Evolutionary conservation across 352 stramenopile species (phyloP).

Genomic region (Salisapilia sapeloensis): DNA sequence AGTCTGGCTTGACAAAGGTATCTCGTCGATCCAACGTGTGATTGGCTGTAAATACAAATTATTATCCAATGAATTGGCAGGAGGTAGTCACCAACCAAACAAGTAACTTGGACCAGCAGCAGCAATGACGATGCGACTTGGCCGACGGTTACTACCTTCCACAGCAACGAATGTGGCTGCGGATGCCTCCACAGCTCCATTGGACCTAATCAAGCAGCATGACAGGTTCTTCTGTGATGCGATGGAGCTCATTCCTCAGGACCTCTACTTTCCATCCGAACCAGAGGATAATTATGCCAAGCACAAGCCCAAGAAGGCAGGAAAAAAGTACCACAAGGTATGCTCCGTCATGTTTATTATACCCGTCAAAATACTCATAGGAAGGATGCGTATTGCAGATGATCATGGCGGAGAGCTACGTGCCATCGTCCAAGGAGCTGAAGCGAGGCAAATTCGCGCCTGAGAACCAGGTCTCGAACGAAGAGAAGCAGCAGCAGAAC

Average conservation of each 20-base stretch:
- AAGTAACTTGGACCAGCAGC: no score
- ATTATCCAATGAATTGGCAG: no score
- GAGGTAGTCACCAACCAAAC: no score
- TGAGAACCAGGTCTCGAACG: constrained; percentile 40
- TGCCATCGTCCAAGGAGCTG: constrained; percentile 38
- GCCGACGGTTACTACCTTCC: constrained; percentile 26
- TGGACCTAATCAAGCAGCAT: constrained; percentile 13
- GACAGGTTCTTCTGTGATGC: constrained; percentile 59
- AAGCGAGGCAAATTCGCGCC: constrained; percentile 66
- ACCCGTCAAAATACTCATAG: not conserved
- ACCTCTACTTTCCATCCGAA: constrained; percentile 67
- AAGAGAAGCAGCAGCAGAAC: constrained; percentile 24
- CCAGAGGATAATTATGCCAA: constrained; percentile 59
- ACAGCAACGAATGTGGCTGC: constrained; percentile 3
- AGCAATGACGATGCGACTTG: constrained; percentile 27
- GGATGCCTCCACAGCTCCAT: constrained; percentile 3
- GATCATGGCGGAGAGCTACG: constrained; percentile 28
- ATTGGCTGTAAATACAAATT: no score
- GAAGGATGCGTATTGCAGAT: constrained; percentile 10
- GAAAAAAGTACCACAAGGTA: constrained; percentile 72
- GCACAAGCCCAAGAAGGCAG: constrained; percentile 22
- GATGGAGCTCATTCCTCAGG: constrained; percentile 57
- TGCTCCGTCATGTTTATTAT: constrained; percentile 1
- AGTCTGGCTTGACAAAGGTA: no score
- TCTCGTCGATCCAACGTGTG: no score